phyloP scores from a whole-genome alignment of 78 protist genomes.

The Emiliania huxleyi region DNA sequence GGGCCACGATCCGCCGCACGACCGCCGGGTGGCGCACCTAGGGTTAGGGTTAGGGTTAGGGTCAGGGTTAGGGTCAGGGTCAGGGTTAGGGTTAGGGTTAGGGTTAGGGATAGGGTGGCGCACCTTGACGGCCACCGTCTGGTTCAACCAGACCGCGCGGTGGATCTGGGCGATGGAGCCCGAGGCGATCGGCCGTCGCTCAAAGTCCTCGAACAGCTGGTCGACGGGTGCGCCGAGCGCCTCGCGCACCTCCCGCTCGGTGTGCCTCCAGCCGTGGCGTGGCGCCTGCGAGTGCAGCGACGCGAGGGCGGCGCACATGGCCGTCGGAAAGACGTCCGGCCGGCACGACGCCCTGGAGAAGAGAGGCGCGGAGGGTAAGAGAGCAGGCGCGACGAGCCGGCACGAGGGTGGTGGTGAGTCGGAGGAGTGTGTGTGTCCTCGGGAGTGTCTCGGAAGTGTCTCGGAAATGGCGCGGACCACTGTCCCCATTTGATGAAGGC shows the following conservation, averaged over 20 bases:
- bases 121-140: slow-evolving; percentile 42
- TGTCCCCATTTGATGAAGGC: slow-evolving; percentile 61
- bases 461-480: no score
- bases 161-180: slow-evolving; percentile 60
- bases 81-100: no score
- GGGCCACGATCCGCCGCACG: no score
- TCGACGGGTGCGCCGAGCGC: not conserved
- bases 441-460: no score
- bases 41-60: no score
- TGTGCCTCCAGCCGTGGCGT: not conserved
- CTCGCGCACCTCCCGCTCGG: not conserved
- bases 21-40: no score
- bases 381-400: no score
- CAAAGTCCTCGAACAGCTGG: not conserved
- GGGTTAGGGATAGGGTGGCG: slow-evolving; percentile 37
- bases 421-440: no score
- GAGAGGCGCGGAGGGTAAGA: not conserved
- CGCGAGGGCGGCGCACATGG: not conserved
- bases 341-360: not conserved
- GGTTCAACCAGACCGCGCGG: not conserved
- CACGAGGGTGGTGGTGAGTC: no score
- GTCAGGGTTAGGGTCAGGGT: no score
- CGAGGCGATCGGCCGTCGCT: slow-evolving; percentile 20
- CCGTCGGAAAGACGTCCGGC: not conserved
- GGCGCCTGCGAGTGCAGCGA: not conserved